A percentile compares a stretch with the other conserved stretches of the same genome.
Evolutionary conservation across 2,329 filamentous ascomycete genomes (phyloP).

Genomic region (Grosmannia penicillata): DNA sequence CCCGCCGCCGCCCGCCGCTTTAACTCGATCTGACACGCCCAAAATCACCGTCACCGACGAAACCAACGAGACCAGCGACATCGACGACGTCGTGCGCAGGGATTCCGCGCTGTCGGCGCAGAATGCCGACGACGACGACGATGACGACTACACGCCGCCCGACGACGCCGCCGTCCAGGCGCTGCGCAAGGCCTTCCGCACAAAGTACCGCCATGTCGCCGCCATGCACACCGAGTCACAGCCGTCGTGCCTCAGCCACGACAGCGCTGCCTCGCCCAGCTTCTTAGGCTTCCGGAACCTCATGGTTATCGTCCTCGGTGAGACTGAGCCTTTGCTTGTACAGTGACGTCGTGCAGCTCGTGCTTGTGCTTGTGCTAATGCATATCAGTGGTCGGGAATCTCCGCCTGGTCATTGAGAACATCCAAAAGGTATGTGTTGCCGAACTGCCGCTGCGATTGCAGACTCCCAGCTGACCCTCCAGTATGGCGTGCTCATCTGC

Average conservation of each 20-base stretch:
- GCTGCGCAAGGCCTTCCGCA: constrained; percentile 25
- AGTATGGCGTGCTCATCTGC: constrained; percentile 94
- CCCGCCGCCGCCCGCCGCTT: neutral
- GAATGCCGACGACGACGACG: neutral
- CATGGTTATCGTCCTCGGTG: constrained; percentile 85
- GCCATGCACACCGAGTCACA: constrained; percentile 62
- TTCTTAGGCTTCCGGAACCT: constrained; percentile 92
- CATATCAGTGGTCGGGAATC: constrained; percentile 66
- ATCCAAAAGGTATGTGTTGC: constrained; percentile 60
- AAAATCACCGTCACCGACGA: neutral
- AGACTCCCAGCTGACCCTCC: neutral
- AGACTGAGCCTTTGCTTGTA: no score
- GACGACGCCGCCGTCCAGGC: constrained; percentile 13
- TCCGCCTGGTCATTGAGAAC: constrained; percentile 92
- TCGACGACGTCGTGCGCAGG: no score
- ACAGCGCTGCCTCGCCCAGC: constrained; percentile 59
- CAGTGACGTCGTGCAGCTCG: no score
- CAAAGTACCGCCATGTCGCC: constrained; percentile 82
- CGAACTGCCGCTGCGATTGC: neutral
- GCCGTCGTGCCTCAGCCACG: constrained; percentile 75
- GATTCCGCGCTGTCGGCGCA: no score
- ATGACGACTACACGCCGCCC: neutral
- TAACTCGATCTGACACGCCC: neutral
- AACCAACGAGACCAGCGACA: neutral
- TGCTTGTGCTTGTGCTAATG: neutral